A percentile compares a stretch with the other conserved stretches of the same genome.
phyloP scores from a whole-genome alignment of 1,284 basidiomycete genomes.

The Irpex sp. region DNA sequence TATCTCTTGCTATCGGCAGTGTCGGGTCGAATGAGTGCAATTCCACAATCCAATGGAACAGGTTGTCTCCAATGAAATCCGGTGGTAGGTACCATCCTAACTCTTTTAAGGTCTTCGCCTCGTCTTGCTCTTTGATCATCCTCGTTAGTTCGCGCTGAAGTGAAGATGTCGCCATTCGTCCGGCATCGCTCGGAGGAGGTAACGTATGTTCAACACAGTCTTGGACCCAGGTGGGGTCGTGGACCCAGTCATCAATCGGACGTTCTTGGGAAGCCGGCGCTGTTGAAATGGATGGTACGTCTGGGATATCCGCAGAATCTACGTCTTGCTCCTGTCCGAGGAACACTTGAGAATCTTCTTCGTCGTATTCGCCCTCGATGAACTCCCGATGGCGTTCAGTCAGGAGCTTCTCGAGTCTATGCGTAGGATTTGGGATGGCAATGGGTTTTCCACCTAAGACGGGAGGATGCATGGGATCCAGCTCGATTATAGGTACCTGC shows the following conservation, averaged over 20 bases:
- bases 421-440: constrained; percentile 50
- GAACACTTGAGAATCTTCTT: constrained; percentile 47
- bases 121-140: constrained; percentile 55
- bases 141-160: constrained; percentile 51
- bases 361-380: constrained; percentile 38
- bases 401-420: constrained; percentile 46
- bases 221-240: constrained; percentile 47
- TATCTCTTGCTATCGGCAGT: constrained; percentile 52
- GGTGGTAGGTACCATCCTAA: constrained; percentile 64
- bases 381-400: constrained; percentile 35
- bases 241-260: constrained; percentile 45
- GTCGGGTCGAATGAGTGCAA: constrained; percentile 58
- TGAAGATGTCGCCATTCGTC: constrained; percentile 45
- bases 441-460: constrained; percentile 21
- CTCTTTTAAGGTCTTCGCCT: constrained; percentile 41
- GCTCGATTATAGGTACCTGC: constrained; percentile 37
- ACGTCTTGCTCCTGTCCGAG: constrained; percentile 2
- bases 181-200: constrained; percentile 51
- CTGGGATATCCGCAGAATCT: neutral
- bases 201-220: constrained; percentile 40
- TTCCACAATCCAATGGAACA: constrained; percentile 68
- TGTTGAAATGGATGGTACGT: neutral
- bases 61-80: constrained; percentile 55
- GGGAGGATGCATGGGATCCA: constrained; percentile 33
- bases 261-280: neutral